Percentiles rank a stretch among this genome's conserved stretches.
phyloP scores from a whole-genome alignment of 2,329 filamentous ascomycete genomes.

The Metarhizium anisopliae region DNA sequence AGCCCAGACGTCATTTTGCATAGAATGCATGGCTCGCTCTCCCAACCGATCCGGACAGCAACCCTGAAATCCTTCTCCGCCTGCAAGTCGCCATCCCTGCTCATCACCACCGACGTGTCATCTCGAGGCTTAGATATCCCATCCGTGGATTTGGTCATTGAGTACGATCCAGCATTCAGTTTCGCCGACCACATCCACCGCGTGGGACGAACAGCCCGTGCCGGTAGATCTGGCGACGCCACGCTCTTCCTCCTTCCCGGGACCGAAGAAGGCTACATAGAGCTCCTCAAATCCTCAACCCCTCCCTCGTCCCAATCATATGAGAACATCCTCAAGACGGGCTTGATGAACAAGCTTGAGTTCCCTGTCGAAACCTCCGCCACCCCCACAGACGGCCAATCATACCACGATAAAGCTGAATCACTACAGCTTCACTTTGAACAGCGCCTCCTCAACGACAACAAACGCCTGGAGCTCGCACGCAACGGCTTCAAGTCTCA shows the following conservation, averaged over 20 bases:
- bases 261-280: conserved; percentile 83
- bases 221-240: conserved; percentile 79
- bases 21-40: conserved; percentile 84
- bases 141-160: conserved; percentile 87
- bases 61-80: conserved; percentile 74
- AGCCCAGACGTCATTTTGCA: conserved; percentile 70
- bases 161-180: conserved; percentile 93
- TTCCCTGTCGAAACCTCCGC: conserved; percentile 63
- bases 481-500: conserved; percentile 85
- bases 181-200: conserved; percentile 90
- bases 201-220: conserved; percentile 88
- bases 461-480: conserved; percentile 68
- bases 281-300: conserved; percentile 50
- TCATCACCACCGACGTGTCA: conserved; percentile 92
- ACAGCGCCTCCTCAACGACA: conserved; percentile 49
- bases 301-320: conserved; percentile 42
- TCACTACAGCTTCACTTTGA: conserved; percentile 51
- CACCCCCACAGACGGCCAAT: conserved; percentile 30
- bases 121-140: conserved; percentile 93
- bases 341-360: conserved; percentile 51
- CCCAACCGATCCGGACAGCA: conserved; percentile 77
- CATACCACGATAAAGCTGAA: conserved; percentile 44
- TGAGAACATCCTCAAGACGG: conserved; percentile 53
- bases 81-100: conserved; percentile 65
- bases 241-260: conserved; percentile 86